These are phyloP conservation scores for Rhamnella rubrinervis DNA, from an alignment of 331 rosid genomes.

Conservation along the genomic window DNA sequence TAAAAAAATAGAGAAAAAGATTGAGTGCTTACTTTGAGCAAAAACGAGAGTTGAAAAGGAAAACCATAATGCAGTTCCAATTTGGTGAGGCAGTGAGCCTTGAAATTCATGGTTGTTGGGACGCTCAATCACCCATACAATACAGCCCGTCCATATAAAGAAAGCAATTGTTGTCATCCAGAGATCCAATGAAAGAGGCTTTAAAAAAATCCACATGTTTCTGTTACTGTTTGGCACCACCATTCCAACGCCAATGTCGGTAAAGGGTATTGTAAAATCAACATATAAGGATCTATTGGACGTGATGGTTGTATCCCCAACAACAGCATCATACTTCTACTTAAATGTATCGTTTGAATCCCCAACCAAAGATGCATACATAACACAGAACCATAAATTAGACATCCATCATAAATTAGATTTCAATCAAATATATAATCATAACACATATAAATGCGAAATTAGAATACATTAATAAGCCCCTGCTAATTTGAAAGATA, in stretches of 20 bases:
- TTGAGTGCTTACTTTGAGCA: constrained; percentile 19
- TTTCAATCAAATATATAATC: background rate
- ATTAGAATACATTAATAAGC: no score
- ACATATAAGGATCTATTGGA: constrained; percentile 12
- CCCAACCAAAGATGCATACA: background rate
- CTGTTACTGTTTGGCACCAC: background rate
- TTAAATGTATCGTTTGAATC: background rate
- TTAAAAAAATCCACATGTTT: constrained; percentile 24
- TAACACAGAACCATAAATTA: background rate
- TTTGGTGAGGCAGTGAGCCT: constrained; percentile 16
- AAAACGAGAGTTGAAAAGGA: constrained; percentile 24
- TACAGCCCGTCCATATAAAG: constrained; percentile 16
- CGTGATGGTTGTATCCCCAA: constrained; percentile 23
- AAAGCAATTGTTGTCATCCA: constrained; percentile 22
- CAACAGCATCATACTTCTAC: constrained; percentile 23
- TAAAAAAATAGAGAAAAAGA: no score
- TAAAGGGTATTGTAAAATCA: constrained; percentile 24
- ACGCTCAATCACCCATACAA: constrained; percentile 27
- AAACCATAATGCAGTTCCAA: constrained; percentile 12
- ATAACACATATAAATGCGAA: background rate
- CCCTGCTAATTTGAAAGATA: no score
- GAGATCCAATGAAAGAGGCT: constrained; percentile 19
- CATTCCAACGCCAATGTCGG: constrained; percentile 11
- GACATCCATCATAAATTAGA: background rate
- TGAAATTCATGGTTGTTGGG: constrained; percentile 20